Conservation (phyloP, 371 early-diverging fungal genomes). For the Batrachochytrium dendrobatidis region DNA sequence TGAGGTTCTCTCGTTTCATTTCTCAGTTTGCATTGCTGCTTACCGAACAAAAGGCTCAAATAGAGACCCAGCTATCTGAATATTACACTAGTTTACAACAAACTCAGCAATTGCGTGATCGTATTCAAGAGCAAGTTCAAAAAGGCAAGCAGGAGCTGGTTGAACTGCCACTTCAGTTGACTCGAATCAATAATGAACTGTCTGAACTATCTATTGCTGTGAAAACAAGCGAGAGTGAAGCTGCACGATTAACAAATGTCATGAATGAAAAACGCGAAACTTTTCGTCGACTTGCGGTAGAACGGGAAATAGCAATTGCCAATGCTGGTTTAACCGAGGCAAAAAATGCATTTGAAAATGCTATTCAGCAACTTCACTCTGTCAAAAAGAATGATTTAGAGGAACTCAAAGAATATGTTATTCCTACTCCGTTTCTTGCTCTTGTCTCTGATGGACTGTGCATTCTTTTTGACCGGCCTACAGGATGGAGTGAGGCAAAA, state of each 20-base stretch:
- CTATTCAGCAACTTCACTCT: constrained; percentile 5
- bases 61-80: neutral
- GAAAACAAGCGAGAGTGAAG: neutral
- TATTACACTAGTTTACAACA: neutral
- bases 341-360: constrained; percentile 4
- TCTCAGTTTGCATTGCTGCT: neutral
- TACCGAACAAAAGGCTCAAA: neutral
- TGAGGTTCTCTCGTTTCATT: neutral
- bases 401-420: constrained; percentile 4
- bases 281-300: neutral
- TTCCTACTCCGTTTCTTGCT: constrained; percentile 7
- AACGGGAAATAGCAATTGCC: constrained; percentile 2
- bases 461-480: constrained; percentile 11
- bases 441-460: constrained; percentile 7
- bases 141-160: neutral
- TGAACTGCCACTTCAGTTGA: neutral
- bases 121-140: neutral
- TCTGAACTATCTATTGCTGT: neutral
- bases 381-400: constrained; percentile 12
- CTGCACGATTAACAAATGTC: neutral
- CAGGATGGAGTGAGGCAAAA: constrained; percentile 9
- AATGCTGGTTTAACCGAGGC: constrained; percentile 4
- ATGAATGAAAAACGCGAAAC: neutral
- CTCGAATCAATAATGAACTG: neutral
- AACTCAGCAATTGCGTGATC: neutral